These are phyloP conservation scores for Posidonia oceanica DNA, from an alignment of 116 monocot genomes.

Conservation along the genomic window DNA sequence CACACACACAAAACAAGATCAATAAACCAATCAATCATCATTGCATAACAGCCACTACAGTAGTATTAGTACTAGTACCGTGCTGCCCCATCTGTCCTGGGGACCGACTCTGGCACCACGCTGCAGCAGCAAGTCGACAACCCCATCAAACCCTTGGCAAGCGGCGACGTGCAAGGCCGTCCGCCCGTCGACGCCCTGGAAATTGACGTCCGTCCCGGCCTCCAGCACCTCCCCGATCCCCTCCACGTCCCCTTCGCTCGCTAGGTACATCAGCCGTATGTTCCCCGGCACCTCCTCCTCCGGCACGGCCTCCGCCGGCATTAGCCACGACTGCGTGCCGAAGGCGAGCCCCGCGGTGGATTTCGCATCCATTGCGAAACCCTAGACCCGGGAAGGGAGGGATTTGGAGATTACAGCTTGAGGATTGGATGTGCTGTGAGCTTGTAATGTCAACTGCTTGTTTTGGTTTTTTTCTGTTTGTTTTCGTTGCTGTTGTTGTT, in stretches of 20 bases:
- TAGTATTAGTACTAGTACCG: slow-evolving; percentile 27
- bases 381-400: neutral
- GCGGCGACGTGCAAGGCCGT: slow-evolving; percentile 90
- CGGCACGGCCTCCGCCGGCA: slow-evolving; percentile 16
- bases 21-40: neutral
- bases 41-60: neutral
- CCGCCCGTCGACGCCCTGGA: slow-evolving; percentile 58
- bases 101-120: slow-evolving; percentile 54
- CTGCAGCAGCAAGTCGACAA: slow-evolving; percentile 47
- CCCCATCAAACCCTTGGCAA: slow-evolving; percentile 54
- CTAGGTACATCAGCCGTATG: slow-evolving; percentile 71
- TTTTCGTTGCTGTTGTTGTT: no score
- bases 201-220: slow-evolving; percentile 61
- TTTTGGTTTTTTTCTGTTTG: no score
- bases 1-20: neutral
- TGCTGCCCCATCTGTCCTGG: slow-evolving; percentile 83
- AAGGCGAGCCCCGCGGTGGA: slow-evolving; percentile 17
- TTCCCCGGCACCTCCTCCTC: slow-evolving; percentile 18
- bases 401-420: neutral
- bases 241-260: slow-evolving; percentile 63
- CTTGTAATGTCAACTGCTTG: no score
- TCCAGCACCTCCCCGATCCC: slow-evolving; percentile 61
- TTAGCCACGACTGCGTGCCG: slow-evolving; percentile 72
- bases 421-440: no score
- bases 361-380: no score